A percentile compares a stretch with the other conserved stretches of the same genome.
These are phyloP conservation scores for Colletotrichum sp. DNA, from an alignment of 2,329 filamentous ascomycete genomes.

Conservation along the genomic window DNA sequence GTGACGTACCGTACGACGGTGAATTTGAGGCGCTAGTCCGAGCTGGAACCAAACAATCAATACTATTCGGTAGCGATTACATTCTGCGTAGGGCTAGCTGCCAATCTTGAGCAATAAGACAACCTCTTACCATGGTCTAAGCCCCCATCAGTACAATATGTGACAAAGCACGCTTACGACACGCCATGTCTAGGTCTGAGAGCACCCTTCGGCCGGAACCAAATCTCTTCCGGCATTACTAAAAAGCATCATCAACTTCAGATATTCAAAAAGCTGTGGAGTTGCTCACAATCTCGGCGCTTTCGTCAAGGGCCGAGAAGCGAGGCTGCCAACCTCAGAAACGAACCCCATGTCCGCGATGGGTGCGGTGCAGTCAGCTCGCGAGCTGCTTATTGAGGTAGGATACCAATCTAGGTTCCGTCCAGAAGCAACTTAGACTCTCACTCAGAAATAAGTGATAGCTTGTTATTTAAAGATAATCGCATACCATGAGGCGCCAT, in stretches of 20 bases:
- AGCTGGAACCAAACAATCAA: not conserved
- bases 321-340: accelerated
- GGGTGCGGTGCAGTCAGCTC: not conserved
- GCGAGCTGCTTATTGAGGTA: accelerated
- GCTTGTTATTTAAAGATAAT: not conserved
- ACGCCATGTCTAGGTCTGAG: not conserved
- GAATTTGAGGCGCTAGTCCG: not conserved
- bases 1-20: not conserved
- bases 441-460: accelerated
- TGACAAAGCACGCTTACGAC: not conserved
- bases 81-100: not conserved
- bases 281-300: not conserved
- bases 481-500: not conserved
- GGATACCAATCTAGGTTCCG: not conserved
- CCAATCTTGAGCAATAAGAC: not conserved
- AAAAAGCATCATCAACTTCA: not conserved
- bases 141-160: not conserved
- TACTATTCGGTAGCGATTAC: not conserved
- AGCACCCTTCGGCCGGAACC: not conserved
- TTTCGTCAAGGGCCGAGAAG: not conserved
- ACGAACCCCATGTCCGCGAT: not conserved
- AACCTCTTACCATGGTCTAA: not conserved
- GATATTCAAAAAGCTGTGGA: not conserved
- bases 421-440: accelerated
- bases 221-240: not conserved